Evolutionary conservation across 306 rosid genomes (phyloP).

Genomic region (Vachellia pachyceras): DNA sequence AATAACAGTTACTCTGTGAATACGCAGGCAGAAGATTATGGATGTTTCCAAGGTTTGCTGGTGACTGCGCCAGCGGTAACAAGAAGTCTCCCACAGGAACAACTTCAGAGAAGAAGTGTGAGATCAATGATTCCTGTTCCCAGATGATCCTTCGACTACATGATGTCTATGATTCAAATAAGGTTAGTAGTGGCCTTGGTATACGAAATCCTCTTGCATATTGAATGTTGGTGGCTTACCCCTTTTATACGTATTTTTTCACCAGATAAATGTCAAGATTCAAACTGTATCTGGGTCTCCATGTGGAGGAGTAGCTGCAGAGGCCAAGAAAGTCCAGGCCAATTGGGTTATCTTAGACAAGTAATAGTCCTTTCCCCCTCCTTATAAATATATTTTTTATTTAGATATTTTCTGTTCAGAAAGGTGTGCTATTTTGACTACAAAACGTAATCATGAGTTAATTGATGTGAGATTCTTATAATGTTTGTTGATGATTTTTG

Average conservation of each 20-base stretch:
- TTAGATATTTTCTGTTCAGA: not conserved
- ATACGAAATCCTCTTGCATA: not conserved
- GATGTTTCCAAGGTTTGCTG: conserved; percentile 93
- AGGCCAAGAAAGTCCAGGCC: conserved; percentile 81
- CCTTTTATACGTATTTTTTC: conserved; percentile 8
- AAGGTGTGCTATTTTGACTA: conserved; percentile 21
- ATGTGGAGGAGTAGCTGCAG: conserved; percentile 86
- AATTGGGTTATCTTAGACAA: conserved; percentile 94
- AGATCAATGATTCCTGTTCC: conserved; percentile 87
- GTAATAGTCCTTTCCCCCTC: conserved; percentile 56
- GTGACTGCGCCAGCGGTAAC: conserved; percentile 84
- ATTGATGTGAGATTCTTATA: conserved; percentile 11
- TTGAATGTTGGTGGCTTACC: conserved; percentile 7
- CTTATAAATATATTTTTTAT: too few relatives aligned
- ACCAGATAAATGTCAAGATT: conserved; percentile 87
- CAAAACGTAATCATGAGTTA: not conserved
- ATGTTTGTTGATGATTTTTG: conserved; percentile 13
- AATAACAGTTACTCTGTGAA: conserved; percentile 17
- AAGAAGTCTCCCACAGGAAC: conserved; percentile 63
- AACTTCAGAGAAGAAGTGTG: conserved; percentile 70
- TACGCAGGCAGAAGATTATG: conserved; percentile 80
- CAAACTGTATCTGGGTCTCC: conserved; percentile 89
- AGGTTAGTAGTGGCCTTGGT: conserved; percentile 51
- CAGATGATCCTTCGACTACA: conserved; percentile 99
- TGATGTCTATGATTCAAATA: conserved; percentile 96